phyloP scores from a whole-genome alignment of 179 eudicot species.

The Gypsophila paniculata region DNA sequence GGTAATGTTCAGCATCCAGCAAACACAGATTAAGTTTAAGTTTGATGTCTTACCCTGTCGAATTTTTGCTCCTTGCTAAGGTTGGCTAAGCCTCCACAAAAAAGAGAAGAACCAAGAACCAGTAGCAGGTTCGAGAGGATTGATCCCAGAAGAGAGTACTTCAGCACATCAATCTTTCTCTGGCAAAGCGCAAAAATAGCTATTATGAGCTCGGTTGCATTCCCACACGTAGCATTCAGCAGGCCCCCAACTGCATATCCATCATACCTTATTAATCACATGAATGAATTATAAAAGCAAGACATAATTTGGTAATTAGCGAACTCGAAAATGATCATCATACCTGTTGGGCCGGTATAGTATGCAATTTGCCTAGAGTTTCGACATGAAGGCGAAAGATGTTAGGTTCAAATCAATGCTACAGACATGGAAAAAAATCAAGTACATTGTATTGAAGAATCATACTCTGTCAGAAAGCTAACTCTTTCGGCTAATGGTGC shows the following conservation, averaged over 20 bases:
- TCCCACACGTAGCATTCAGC: slow-evolving; percentile 79
- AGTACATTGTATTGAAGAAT: not conserved
- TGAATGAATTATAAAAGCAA: not conserved
- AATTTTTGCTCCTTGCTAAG: slow-evolving; percentile 56
- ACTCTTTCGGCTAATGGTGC: slow-evolving; percentile 68
- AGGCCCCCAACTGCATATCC: slow-evolving; percentile 65
- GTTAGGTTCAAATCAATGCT: not conserved
- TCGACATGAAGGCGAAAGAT: slow-evolving; percentile 11
- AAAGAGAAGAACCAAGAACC: slow-evolving; percentile 67
- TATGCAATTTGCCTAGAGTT: slow-evolving; percentile 62
- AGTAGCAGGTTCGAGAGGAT: slow-evolving; percentile 67
- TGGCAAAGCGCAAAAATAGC: slow-evolving; percentile 59
- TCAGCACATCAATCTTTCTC: slow-evolving; percentile 55
- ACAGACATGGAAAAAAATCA: not conserved
- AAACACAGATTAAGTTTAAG: not conserved
- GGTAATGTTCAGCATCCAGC: not conserved
- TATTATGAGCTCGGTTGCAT: slow-evolving; percentile 78
- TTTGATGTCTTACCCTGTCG: slow-evolving; percentile 43
- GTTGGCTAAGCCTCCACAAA: slow-evolving; percentile 68
- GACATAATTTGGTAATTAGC: not conserved
- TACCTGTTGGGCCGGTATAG: slow-evolving; percentile 79
- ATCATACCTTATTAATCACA: slow-evolving; percentile 10
- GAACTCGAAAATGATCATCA: not conserved
- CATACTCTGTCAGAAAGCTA: slow-evolving; percentile 77
- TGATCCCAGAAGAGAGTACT: slow-evolving; percentile 72